Base-by-base conservation (phyloP, 345 rosid genomes). In the Populus simonii region DNA sequence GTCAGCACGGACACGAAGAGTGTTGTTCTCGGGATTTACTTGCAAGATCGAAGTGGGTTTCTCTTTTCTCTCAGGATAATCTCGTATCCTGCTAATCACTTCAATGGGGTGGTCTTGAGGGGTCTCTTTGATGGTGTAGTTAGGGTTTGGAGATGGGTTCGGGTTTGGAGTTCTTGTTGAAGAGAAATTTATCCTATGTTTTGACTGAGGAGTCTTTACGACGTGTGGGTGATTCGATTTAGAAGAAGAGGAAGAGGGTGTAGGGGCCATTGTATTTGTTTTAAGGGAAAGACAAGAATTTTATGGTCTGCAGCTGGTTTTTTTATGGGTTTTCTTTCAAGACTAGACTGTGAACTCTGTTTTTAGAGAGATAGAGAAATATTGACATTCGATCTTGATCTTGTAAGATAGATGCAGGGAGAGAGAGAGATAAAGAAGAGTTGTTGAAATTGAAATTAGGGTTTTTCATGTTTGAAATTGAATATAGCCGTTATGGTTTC, bases 31-130 rank as follows among this genome's bases (percentile, higher is more conserved):
- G 1, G 88, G 90, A 75, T 88, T 96, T 10, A 81, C 77, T 13
- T 90, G 91, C 81, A 96, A 75, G 77, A 85, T 83, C 10, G 98
- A 87, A 13, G 17, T 22, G 39, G 89, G 78, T 49, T 86, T 87
- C n/a, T 94, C 97, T 67, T 89, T 90, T 1, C 78, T 84, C 31
- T 91, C 93, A 0, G 93, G 94, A 79, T 81, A 76, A 75, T 90
- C 91, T 12, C 97, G 88, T 47, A 93, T 90, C 43, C 99, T 82
- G 15, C 97, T 94, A 43, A 96, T 78, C 27, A 96, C 99, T 84
- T 96, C 99, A 1, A 96, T 87, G 0, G 99, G 99, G 81, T 93
- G 98, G 66, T 95, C 98, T 27, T 80, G 87, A 11, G 84, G 84
- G 43, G 77, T 71, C 73, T 90, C 96, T 78, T 80, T 89, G 68